Base-by-base conservation (phyloP, 1,284 basidiomycete species). In the Tilletia indica region DNA sequence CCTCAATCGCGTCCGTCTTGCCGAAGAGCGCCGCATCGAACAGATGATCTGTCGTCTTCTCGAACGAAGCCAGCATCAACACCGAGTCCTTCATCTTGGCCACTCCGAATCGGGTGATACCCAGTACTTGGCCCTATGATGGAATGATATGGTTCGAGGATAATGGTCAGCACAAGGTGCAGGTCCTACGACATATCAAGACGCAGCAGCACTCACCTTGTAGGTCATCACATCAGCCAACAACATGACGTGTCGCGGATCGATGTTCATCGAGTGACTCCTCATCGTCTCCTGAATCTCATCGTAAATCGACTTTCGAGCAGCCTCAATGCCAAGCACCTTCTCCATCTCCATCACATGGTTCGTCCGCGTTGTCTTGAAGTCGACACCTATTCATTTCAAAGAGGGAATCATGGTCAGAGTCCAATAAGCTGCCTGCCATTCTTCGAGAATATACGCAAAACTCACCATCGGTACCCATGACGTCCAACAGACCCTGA, bases 71-170 rank as follows among this genome's bases (percentile, higher is more conserved):
- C 81, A 99, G 87, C 97, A 99, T 99, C 79, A 99, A 89, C 21
- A 98, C 95, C 80, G 94, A 97, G 86, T 99, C 97, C 86, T 99
- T 99, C 94, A 99, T 99, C 87, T 99, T 99, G 34, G 96, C 94
- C n/a, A 99, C 96, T 84, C 97, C 97, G 86, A 99, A 99, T 31
- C 97, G 92, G 9, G 97, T 99, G 85, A 99, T 99, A 71, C 97
- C 97, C 70, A 99, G 87, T 5, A 99, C 94, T 85, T 99, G 96
- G 70, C 97, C 97, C 92, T 93, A 77, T n/a, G 12, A 34, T 31
- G 8, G n/a, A 11, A n/a, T 68, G 61, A 64, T 42, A 11, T 31
- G 56, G 11, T 11, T 4, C 34, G 2, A 51, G 47, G 19, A n/a
- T 34, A 21, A 66, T 8, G 42, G 34, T 42, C 8, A 61, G 19